These are phyloP conservation scores for Penicillium pancosmium DNA, from an alignment of 495 filamentous ascomycete species.

Conservation along the genomic window DNA sequence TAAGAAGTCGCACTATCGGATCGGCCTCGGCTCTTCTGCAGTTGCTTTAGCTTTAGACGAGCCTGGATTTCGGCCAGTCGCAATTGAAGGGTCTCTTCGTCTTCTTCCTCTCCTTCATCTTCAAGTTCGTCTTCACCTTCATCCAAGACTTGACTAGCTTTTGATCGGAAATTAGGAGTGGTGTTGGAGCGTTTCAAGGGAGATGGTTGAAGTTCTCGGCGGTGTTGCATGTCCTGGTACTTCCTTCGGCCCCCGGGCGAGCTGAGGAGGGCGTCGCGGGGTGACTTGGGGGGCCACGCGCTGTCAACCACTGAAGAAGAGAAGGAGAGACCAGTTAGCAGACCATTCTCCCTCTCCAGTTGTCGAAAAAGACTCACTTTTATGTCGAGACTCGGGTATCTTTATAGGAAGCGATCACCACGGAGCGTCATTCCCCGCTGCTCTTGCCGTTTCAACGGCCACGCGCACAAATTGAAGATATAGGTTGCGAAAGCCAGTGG, in stretches of 20 bases:
- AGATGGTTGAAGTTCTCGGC: conserved; percentile 65
- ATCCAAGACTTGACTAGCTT: conserved; percentile 35
- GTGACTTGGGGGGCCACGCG: conserved; percentile 86
- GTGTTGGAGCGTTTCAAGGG: conserved; percentile 57
- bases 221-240: conserved; percentile 63
- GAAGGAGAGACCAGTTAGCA: conserved; percentile 1
- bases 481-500: background rate
- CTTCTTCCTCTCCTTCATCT: conserved; percentile 63
- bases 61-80: conserved; percentile 85
- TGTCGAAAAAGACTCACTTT: conserved; percentile 6
- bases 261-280: conserved; percentile 79
- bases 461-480: conserved; percentile 7
- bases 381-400: background rate
- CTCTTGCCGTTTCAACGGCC: conserved; percentile 22
- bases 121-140: conserved; percentile 44
- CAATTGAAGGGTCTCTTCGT: conserved; percentile 86
- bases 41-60: conserved; percentile 82
- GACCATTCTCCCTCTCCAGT: background rate
- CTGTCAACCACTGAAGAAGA: conserved; percentile 45
- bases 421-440: conserved; percentile 25
- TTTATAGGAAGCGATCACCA: conserved; percentile 10
- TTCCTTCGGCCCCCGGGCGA: conserved; percentile 78
- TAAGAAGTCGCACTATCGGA: conserved; percentile 29
- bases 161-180: conserved; percentile 41
- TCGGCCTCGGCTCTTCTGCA: conserved; percentile 62